These are phyloP conservation scores for Waltergamsia citrina DNA, from an alignment of 2,329 filamentous ascomycete species.

Conservation along the genomic window DNA sequence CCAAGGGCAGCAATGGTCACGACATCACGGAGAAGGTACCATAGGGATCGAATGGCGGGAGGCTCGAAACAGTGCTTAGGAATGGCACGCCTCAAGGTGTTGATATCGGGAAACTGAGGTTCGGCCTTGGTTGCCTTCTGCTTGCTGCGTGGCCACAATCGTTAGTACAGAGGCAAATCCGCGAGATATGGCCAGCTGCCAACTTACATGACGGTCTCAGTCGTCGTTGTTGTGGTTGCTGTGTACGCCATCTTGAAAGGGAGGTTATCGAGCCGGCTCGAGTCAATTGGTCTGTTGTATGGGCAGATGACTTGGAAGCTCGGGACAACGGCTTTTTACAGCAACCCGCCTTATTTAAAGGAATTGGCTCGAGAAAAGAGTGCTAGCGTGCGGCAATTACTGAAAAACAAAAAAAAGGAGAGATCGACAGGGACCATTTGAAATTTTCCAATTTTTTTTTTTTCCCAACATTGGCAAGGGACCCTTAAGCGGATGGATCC, in stretches of 20 bases:
- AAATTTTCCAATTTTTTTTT: not conserved
- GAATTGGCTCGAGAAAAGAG: not conserved
- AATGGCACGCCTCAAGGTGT: constrained; percentile 41
- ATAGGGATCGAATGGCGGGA: constrained; percentile 37
- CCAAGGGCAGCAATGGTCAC: constrained; percentile 35
- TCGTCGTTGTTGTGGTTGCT: not conserved
- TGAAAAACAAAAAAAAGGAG: not conserved
- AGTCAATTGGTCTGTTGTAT: too few species aligned
- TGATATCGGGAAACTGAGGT: constrained; percentile 33
- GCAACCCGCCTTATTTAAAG: not conserved
- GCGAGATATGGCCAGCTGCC: too few species aligned
- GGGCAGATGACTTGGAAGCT: too few species aligned
- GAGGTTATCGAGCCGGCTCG: too few species aligned
- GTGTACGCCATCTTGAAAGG: not conserved
- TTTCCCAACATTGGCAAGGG: not conserved
- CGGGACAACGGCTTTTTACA: too few species aligned
- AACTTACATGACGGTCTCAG: too few species aligned
- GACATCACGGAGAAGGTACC: constrained; percentile 48
- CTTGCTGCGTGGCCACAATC: too few species aligned
- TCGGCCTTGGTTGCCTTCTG: too few species aligned
- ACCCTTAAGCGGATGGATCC: constrained; percentile 14
- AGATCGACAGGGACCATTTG: not conserved
- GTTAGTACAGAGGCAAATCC: too few species aligned
- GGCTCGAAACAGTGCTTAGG: constrained; percentile 53
- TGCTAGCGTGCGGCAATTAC: not conserved